These are phyloP conservation scores for Aspergillus sp. DNA, from an alignment of 2,329 filamentous ascomycete genomes.

Conservation along the genomic window DNA sequence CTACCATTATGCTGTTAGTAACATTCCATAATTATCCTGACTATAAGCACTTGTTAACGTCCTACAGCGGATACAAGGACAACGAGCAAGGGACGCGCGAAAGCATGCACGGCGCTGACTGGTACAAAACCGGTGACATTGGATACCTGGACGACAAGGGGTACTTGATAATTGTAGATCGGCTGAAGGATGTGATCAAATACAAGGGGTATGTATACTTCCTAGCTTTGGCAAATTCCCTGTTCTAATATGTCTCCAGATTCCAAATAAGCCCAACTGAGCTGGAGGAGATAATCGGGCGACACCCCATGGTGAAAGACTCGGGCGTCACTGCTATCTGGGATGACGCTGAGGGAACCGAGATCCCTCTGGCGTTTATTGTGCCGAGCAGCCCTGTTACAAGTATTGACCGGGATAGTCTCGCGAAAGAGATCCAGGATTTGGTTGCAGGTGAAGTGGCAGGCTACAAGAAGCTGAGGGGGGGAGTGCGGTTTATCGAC, in stretches of 20 bases:
- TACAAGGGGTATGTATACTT: background rate
- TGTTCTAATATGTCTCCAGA: background rate
- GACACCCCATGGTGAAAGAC: background rate
- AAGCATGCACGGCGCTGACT: background rate
- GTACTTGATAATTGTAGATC: background rate
- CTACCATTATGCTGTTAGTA: background rate
- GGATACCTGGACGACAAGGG: background rate
- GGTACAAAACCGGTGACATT: background rate
- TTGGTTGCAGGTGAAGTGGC: background rate
- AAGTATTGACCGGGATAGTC: background rate
- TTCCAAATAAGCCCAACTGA: background rate
- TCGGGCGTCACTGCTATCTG: background rate
- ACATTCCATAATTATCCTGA: background rate
- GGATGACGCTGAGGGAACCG: background rate
- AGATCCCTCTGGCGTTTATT: background rate
- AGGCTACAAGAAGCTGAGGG: background rate
- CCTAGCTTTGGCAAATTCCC: background rate
- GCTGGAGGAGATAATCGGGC: background rate
- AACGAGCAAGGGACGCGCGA: background rate
- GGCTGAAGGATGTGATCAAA: background rate
- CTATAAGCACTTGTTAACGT: background rate
- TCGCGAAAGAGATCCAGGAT: background rate
- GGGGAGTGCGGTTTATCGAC: background rate
- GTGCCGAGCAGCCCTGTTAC: background rate
- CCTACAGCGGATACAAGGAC: background rate